Conservation (phyloP, 768 basidiomycete species). For the Leccinum boreale region DNA sequence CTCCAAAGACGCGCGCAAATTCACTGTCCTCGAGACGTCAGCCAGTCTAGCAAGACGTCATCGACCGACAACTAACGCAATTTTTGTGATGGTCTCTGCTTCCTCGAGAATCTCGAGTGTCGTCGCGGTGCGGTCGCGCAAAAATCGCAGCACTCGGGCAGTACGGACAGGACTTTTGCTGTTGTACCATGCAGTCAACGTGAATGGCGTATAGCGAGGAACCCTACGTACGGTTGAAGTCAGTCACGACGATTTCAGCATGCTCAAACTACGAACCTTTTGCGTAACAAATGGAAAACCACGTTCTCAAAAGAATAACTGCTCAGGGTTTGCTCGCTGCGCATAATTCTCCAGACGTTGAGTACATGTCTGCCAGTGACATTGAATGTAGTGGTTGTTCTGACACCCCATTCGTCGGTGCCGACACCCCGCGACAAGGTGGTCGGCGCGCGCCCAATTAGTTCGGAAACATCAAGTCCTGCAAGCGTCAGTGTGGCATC, state of each 20-base stretch:
- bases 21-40: slow-evolving; percentile 53
- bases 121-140: slow-evolving; percentile 59
- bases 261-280: slow-evolving; percentile 50
- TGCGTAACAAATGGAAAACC: slow-evolving; percentile 72
- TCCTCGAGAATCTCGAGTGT: slow-evolving; percentile 79
- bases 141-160: slow-evolving; percentile 57
- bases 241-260: background rate
- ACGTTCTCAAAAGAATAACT: slow-evolving; percentile 91
- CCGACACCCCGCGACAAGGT: slow-evolving; percentile 25
- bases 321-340: slow-evolving; percentile 72
- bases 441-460: slow-evolving; percentile 73
- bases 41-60: background rate
- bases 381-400: slow-evolving; percentile 78
- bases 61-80: slow-evolving; percentile 53
- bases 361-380: slow-evolving; percentile 87
- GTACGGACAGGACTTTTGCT: slow-evolving; percentile 56
- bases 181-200: slow-evolving; percentile 66
- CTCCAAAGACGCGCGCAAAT: slow-evolving; percentile 94
- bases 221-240: slow-evolving; percentile 44
- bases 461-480: slow-evolving; percentile 73
- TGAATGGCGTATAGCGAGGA: slow-evolving; percentile 65
- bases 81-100: slow-evolving; percentile 82
- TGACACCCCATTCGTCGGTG: slow-evolving; percentile 67
- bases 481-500: slow-evolving; percentile 3
- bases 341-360: slow-evolving; percentile 91